These are phyloP conservation scores for Arthrobotrys pseudoclavata DNA, from an alignment of 2,329 filamentous ascomycete genomes.

Conservation along the genomic window DNA sequence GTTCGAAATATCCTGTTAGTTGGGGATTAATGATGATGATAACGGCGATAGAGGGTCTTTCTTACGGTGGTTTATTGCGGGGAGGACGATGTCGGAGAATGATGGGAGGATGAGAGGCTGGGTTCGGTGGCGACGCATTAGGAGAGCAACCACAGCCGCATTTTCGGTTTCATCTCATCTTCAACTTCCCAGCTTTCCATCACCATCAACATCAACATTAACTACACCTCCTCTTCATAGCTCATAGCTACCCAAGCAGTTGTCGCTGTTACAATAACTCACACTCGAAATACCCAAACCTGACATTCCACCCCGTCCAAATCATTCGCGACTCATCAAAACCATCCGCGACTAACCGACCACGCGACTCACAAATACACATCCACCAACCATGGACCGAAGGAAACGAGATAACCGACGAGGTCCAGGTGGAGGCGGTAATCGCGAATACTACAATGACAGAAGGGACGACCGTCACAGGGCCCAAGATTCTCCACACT, in stretches of 20 bases:
- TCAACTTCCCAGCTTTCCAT: conserved; percentile 10
- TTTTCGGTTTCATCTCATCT: conserved; percentile 25
- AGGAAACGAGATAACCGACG: conserved; percentile 49
- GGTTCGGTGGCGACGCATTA: conserved; percentile 35
- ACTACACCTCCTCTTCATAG: background rate
- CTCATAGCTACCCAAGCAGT: background rate
- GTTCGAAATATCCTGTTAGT: background rate
- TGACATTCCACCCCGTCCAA: background rate
- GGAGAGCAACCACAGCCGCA: conserved; percentile 34
- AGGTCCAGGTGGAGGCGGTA: background rate
- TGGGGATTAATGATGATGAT: background rate
- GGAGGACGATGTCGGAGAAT: conserved; percentile 21
- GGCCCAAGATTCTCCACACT: conserved; percentile 56
- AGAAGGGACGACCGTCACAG: conserved; percentile 46
- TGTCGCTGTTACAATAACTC: background rate
- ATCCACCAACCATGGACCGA: conserved; percentile 36
- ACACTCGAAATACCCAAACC: too few species aligned
- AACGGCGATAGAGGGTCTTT: background rate
- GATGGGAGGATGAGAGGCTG: conserved; percentile 32
- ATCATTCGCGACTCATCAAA: background rate
- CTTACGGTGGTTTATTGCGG: conserved; percentile 4
- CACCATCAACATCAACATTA: background rate
- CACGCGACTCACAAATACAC: conserved; percentile 4
- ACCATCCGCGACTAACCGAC: conserved; percentile 4
- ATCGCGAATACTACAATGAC: conserved; percentile 50